Conservation (phyloP, 129 eudicot species). For the Deinandra increscens region DNA sequence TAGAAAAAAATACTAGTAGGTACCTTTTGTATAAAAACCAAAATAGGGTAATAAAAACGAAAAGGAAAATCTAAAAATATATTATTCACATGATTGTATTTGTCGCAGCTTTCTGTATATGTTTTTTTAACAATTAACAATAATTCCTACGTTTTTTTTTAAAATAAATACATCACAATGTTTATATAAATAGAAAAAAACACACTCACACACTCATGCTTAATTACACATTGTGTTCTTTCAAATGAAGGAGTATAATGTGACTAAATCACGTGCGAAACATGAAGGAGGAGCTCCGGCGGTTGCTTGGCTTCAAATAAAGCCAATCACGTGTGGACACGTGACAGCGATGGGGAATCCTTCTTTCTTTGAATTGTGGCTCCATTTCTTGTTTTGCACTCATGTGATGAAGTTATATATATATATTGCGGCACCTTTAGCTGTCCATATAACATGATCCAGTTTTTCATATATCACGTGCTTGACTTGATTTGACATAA, state of each 20-base stretch:
- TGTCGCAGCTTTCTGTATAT: too few relatives aligned
- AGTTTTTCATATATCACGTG: background rate
- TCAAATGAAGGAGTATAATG: background rate
- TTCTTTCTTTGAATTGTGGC: conserved; percentile 1
- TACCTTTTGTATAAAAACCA: too few relatives aligned
- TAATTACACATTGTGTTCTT: background rate
- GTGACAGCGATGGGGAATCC: conserved; percentile 37
- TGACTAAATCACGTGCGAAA: conserved; percentile 43
- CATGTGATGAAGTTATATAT: conserved; percentile 16
- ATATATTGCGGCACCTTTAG: conserved; percentile 11
- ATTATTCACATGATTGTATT: too few relatives aligned
- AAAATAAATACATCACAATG: too few relatives aligned
- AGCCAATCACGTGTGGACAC: conserved; percentile 55
- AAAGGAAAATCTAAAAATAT: too few relatives aligned
- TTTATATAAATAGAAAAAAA: too few relatives aligned
- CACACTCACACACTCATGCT: too few relatives aligned
- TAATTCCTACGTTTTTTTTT: too few relatives aligned
- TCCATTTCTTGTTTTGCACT: conserved; percentile 22
- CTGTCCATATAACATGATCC: background rate
- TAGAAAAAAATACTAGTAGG: too few relatives aligned
- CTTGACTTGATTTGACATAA: background rate
- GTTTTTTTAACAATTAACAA: too few relatives aligned
- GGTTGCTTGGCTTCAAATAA: conserved; percentile 49
- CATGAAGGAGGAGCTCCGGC: conserved; percentile 39
- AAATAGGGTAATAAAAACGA: too few relatives aligned